Base-by-base conservation (phyloP, 805 yeast genomes). In the Candida railenensis region DNA sequence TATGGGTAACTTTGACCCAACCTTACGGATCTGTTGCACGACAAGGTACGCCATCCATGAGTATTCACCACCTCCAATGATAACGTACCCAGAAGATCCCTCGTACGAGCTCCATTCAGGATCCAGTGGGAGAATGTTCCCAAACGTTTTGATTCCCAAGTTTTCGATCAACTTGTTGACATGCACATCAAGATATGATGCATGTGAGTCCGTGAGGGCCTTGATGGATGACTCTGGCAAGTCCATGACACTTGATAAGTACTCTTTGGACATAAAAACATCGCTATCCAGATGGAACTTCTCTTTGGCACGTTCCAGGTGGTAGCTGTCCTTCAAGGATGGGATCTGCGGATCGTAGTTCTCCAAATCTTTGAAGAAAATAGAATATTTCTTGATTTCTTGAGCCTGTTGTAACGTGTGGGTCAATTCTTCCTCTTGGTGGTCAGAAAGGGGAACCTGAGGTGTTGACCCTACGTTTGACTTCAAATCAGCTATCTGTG, bases 21-120 rank as follows among this genome's bases (percentile, higher is more conserved):
- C 53, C 3, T 65, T 61, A 25, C 58, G 57, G 34, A 72, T 58
- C 55, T 79, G 82, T 49, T 65, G 66, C 37, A 79, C 75, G 25
- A 73, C 80, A 34, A 79, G 54, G 49, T 72, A 67, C 3, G 81
- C 65, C 40, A 79, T 64, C 81, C 83, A 77, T 40, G 74, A 66
- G 54, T 68, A 79, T 50, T 71, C 58, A 1, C 77, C 80, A 14
- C 84, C 79, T 7, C 85, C 84, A 39, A 79, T 78, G 34, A 78
- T 58, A 12, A 79, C 82, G 51, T 65, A 67, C 5, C 77, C 77
- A 22, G 56, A 50, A 1, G 69, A 53, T 1, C 61, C 66, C 12
- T 57, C 47, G 53, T 69, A 73, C 1, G 38, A 19, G 5, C 11
- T 5, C 76, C 76, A 72, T 28, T 74, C 70, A 2, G 80, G 76